Base-by-base conservation (phyloP, 164 flowering plant genomes). In the Berberis thunbergii region DNA sequence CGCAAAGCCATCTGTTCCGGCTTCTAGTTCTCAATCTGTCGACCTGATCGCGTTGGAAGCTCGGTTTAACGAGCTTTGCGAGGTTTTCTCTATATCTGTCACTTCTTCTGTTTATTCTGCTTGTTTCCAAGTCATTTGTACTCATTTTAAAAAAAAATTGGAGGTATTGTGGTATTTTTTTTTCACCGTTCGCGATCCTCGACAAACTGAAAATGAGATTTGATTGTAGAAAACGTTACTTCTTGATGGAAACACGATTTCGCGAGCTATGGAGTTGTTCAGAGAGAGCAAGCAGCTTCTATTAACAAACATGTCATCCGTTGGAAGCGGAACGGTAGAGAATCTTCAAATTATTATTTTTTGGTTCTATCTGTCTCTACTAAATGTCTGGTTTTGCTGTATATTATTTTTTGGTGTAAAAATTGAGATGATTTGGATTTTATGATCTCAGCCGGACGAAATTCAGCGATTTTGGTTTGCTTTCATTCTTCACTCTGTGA, bases 381-480 rank as follows among this genome's bases (percentile, higher is more conserved):
- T 6, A 39, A 4, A 5, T 40, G 43, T 57, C 7, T 57, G 7
- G 1, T 7, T 50, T 7, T 59, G 8, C n/a, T 10, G 52, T 1
- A 52, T 7, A 8, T 57, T 39, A 39, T 4, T 8, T 12, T 45
- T 65, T 42, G 26, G 26, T 26, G 26, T 26, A 26, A 26, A 26
- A 26, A 26, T 26, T 26, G 26, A 26, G 26, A 26, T 26, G 26
- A 26, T 26, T 26, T 26, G 26, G 26, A 26, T 26, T 26, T 26
- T 26, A 26, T 26, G 26, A 26, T 60, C 3, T 64, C 81, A 92
- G 99, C 81, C 78, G 1, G 96, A 86, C 64, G 97, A 94, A 77
- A 79, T 79, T 13, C 96, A 91, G 60, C 71, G 86, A 55, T 83
- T 69, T 68, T 89, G 95, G 97, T 87, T 86, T 81, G 87, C 96